Evolutionary conservation across 768 basidiomycete species (phyloP), one percentile per base, ranked within the genome.

Genomic region (Tylopilus balloui): DNA sequence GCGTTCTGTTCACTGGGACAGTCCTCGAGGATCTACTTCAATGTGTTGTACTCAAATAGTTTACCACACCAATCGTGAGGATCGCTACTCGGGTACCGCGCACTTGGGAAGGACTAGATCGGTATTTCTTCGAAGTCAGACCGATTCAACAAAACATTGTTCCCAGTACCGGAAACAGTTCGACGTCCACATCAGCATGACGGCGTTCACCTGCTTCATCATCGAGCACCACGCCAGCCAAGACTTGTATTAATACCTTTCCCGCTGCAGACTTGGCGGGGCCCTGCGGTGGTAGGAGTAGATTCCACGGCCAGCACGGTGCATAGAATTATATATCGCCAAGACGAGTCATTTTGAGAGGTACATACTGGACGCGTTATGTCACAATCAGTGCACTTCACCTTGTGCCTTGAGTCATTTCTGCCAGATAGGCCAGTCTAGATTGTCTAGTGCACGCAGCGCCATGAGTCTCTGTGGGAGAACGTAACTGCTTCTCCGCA

Each of bases 401-500:
- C 32, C 8, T 34, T 34, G 32, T n/a, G 10, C 19, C 35, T 20
- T 11, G 12, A 20, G 19, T 38, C 14, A 15, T 34, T 47, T 21
- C 29, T 21, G 31, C 17, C 36, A 13, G 13, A 6, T 23, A 32
- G 31, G 17, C 20, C 24, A 19, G 17, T 35, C n/a, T n/a, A n/a
- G n/a, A n/a, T n/a, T n/a, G n/a, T n/a, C 40, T 10, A 15, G 14
- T 17, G 47, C 36, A 32, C 47, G 34, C 37, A 24, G 23, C 27
- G 36, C 12, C n/a, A 20, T 36, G 10, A n/a, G 8, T 19, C 23
- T 13, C 31, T 27, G 31, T 42, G 40, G 17, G 36, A 31, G 47
- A 47, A 45, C 31, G 21, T 25, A 34, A 25, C 27, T 35, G 24
- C 35, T 59, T 51, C 39, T 36, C 51, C 43, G 54, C 49, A 53